Conservation (phyloP, 2,329 filamentous ascomycete species). For the Cladobotryum protrusum region DNA sequence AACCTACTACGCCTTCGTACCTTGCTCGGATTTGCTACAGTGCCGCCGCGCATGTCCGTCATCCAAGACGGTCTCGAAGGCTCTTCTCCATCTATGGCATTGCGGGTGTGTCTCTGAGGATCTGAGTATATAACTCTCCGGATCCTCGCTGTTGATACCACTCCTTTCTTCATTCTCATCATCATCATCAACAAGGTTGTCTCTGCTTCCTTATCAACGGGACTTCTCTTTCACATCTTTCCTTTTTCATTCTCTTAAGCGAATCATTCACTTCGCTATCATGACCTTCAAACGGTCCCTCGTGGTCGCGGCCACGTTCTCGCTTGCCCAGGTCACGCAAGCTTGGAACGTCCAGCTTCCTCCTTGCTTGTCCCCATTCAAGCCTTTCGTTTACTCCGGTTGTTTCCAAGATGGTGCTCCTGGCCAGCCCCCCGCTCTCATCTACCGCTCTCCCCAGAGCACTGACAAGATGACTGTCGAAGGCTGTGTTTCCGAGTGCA, state of each 20-base stretch:
- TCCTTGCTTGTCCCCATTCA: conserved; percentile 37
- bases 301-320: conserved; percentile 32
- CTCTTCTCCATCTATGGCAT: not conserved
- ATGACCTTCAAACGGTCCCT: conserved; percentile 14
- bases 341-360: conserved; percentile 41
- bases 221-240: not conserved
- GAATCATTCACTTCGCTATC: conserved; percentile 2
- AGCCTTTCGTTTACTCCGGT: conserved; percentile 43
- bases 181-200: not conserved
- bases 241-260: too few relatives aligned
- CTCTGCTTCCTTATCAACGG: not conserved
- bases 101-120: not conserved
- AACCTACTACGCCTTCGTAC: too few relatives aligned
- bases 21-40: too few relatives aligned
- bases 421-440: conserved; percentile 30
- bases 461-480: conserved; percentile 40
- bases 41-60: too few relatives aligned
- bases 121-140: conserved; percentile 6
- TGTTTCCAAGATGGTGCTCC: conserved; percentile 35
- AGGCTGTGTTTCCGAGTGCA: conserved; percentile 43
- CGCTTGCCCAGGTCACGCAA: conserved; percentile 30
- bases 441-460: conserved; percentile 35
- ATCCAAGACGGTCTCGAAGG: too few relatives aligned
- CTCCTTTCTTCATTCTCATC: not conserved
- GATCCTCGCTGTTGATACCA: not conserved